phyloP scores from a whole-genome alignment of 2,329 filamentous ascomycete genomes.

The Amauroascus niger region DNA sequence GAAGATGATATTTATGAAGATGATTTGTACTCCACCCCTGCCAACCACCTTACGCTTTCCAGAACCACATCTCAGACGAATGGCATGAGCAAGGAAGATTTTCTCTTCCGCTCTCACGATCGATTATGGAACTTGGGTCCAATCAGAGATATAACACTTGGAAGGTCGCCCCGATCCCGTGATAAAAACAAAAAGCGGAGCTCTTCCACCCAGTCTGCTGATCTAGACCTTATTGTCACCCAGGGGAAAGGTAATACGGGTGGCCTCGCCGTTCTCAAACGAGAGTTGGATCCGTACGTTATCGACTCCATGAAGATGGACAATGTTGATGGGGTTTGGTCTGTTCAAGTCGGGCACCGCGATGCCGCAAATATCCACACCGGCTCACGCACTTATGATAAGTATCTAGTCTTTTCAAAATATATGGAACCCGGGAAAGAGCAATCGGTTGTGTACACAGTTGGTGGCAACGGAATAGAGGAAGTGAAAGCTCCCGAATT shows the following conservation, averaged over 20 bases:
- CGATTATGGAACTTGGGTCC: constrained; percentile 67
- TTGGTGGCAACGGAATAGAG: constrained; percentile 65
- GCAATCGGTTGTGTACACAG: constrained; percentile 65
- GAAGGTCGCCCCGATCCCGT: constrained; percentile 41
- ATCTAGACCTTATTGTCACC: constrained; percentile 45
- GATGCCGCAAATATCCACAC: constrained; percentile 39
- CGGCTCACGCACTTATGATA: constrained; percentile 52
- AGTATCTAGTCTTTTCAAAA: constrained; percentile 75
- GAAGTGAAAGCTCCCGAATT: constrained; percentile 77
- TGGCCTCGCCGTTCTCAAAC: constrained; percentile 66
- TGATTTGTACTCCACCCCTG: constrained; percentile 38
- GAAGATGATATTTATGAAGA: constrained; percentile 52
- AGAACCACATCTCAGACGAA: constrained; percentile 20
- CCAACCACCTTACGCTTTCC: constrained; percentile 5
- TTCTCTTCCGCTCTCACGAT: constrained; percentile 69
- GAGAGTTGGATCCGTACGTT: constrained; percentile 63
- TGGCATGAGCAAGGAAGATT: constrained; percentile 40
- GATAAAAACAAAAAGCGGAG: not conserved
- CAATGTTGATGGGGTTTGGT: constrained; percentile 70
- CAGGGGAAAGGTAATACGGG: constrained; percentile 49
- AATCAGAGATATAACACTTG: constrained; percentile 63
- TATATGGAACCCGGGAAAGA: constrained; percentile 56
- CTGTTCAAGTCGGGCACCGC: constrained; percentile 49
- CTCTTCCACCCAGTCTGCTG: not conserved
- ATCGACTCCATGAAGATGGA: constrained; percentile 62